Conservation (phyloP, 768 basidiomycete genomes). For the Phallus indusiatus region DNA sequence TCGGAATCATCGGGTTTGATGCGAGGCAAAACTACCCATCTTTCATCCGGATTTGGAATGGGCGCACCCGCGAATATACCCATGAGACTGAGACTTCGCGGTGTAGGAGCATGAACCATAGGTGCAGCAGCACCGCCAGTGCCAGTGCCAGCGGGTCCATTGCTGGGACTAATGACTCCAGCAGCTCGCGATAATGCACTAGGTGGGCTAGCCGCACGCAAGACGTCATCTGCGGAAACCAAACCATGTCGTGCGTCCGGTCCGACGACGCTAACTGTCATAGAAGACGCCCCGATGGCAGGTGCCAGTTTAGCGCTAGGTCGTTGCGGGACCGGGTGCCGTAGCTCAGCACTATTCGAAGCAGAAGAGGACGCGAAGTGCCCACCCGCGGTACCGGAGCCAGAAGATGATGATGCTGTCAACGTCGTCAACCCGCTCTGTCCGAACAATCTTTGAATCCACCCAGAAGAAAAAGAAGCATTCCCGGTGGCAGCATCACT, state of each 20-base stretch:
- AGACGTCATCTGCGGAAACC: neutral
- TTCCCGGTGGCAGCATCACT: too few species aligned
- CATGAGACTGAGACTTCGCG: constrained; percentile 40
- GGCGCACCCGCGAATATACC: constrained; percentile 92
- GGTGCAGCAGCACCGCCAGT: neutral
- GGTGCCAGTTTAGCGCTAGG: constrained; percentile 56
- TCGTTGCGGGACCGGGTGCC: constrained; percentile 11
- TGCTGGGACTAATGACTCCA: too few species aligned
- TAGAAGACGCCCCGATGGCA: constrained; percentile 78
- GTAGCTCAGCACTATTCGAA: constrained; percentile 16
- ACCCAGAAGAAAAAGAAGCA: constrained; percentile 3
- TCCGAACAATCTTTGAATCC: neutral
- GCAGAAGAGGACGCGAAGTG: constrained; percentile 13
- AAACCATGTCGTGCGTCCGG: constrained; percentile 24
- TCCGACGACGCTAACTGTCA: constrained; percentile 88
- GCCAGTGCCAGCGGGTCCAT: too few species aligned
- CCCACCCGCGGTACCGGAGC: too few species aligned
- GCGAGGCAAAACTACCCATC: constrained; percentile 64
- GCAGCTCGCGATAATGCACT: too few species aligned
- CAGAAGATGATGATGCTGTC: too few species aligned
- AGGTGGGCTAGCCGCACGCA: neutral
- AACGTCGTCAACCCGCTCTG: too few species aligned
- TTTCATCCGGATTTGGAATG: constrained; percentile 34
- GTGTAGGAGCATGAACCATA: neutral
- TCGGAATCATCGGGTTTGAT: constrained; percentile 15